phyloP scores from a whole-genome alignment of 108 stramenopile species.

The Stephanodiscus minutulus region DNA sequence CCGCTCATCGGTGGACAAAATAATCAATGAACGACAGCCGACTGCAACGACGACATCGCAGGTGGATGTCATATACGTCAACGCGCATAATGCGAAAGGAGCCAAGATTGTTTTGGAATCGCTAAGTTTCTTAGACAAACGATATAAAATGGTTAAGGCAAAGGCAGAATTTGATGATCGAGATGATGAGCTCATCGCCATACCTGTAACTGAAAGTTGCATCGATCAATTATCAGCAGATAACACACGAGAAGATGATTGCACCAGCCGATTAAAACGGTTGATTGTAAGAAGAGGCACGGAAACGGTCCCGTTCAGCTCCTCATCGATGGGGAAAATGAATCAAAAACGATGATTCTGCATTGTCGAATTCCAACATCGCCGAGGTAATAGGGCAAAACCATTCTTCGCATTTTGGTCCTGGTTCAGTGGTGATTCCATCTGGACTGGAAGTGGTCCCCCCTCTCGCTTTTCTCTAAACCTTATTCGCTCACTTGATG shows the following conservation, averaged over 20 bases:
- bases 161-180: constrained; percentile 11
- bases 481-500: too few relatives aligned
- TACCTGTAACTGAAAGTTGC: constrained; percentile 52
- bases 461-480: too few relatives aligned
- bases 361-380: too few relatives aligned
- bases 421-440: too few relatives aligned
- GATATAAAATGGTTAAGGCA: constrained; percentile 66
- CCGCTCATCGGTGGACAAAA: background rate
- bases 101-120: constrained; percentile 55
- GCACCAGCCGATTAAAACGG: constrained; percentile 5
- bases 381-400: too few relatives aligned
- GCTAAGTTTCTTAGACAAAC: constrained; percentile 59
- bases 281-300: constrained; percentile 5
- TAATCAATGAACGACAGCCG: background rate
- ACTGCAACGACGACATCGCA: background rate
- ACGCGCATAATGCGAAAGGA: constrained; percentile 57
- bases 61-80: constrained; percentile 66
- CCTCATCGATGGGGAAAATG: constrained; percentile 27
- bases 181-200: constrained; percentile 38
- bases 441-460: too few relatives aligned
- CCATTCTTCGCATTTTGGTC: too few relatives aligned
- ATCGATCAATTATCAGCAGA: constrained; percentile 1
- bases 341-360: constrained; percentile 27
- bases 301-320: constrained; percentile 30
- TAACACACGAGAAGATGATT: background rate